Evolutionary conservation across 73 alveolate genomes (phyloP).

Genomic region (Paramecium biaurelia): DNA sequence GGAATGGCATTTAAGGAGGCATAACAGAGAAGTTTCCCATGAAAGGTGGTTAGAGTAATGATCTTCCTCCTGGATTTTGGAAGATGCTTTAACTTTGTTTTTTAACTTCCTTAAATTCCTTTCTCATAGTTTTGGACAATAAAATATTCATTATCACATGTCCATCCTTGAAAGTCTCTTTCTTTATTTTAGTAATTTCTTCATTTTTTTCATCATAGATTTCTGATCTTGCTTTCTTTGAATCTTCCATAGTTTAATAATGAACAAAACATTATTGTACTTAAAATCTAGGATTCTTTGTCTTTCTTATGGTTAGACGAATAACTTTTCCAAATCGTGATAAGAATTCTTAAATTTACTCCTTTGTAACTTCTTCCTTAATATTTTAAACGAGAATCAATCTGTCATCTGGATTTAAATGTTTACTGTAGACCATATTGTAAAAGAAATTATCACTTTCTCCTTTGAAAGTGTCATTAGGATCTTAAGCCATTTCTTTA

Average conservation of each 20-base stretch:
- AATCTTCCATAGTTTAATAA: conserved; percentile 30
- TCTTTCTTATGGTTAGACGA: conserved; percentile 5
- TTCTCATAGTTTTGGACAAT: conserved; percentile 33
- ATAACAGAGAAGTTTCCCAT: not conserved
- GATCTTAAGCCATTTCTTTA: not conserved
- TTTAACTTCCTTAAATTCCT: conserved; percentile 37
- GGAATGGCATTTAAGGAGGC: conserved; percentile 13
- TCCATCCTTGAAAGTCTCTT: conserved; percentile 6
- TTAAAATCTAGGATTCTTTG: conserved; percentile 7
- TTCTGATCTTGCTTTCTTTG: conserved; percentile 57
- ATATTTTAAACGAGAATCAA: conserved; percentile 24
- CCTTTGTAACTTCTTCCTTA: conserved; percentile 26
- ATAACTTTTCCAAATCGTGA: conserved; percentile 32
- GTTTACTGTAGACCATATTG: conserved; percentile 37
- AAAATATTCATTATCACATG: conserved; percentile 32
- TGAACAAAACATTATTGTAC: conserved; percentile 47
- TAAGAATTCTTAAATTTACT: not conserved
- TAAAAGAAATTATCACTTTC: conserved; percentile 18
- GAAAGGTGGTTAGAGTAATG: not conserved
- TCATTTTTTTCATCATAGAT: conserved; percentile 17
- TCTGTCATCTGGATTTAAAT: conserved; percentile 52
- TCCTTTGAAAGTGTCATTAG: conserved; percentile 19
- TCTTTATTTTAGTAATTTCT: not conserved
- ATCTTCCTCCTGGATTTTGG: conserved; percentile 28
- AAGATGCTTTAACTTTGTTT: conserved; percentile 20